Conservation (phyloP, 352 stramenopile species). For the Pythium grandisporangium region DNA sequence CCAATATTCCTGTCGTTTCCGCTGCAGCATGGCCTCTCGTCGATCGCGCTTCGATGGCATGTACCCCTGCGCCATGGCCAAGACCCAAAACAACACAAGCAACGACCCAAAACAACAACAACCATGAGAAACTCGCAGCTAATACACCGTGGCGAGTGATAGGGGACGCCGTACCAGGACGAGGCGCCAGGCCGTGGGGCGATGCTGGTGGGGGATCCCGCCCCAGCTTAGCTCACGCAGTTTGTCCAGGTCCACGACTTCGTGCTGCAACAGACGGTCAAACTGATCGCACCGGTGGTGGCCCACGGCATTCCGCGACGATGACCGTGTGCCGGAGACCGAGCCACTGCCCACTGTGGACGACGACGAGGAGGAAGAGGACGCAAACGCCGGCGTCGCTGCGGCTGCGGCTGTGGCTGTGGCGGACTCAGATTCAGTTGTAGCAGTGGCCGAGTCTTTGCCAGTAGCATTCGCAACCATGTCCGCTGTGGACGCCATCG, state of each 20-base stretch:
- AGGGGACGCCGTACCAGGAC: slow-evolving; percentile 89
- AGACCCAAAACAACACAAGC: neutral
- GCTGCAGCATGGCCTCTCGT: slow-evolving; percentile 83
- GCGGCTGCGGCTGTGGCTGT: no score
- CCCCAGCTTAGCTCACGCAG: slow-evolving; percentile 90
- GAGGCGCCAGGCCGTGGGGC: slow-evolving; percentile 93
- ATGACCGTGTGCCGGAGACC: slow-evolving; percentile 2
- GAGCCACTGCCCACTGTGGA: slow-evolving; percentile 6
- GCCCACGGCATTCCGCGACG: slow-evolving; percentile 52
- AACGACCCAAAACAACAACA: neutral
- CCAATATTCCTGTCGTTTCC: slow-evolving; percentile 95
- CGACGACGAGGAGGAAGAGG: no score
- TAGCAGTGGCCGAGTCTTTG: no score
- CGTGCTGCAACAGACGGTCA: slow-evolving; percentile 45
- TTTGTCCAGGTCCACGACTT: slow-evolving; percentile 85
- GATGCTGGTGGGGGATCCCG: slow-evolving; percentile 79
- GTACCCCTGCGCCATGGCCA: slow-evolving; percentile 70
- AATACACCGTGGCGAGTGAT: no score
- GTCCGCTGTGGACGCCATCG: no score
- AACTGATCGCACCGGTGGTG: slow-evolving; percentile 76
- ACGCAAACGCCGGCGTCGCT: no score
- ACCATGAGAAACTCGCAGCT: no score
- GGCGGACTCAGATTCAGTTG: no score
- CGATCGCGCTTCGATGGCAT: slow-evolving; percentile 93
- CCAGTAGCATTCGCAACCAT: no score